These are phyloP conservation scores for Beauveria rudraprayagi DNA, from an alignment of 2,329 filamentous ascomycete genomes.

Conservation along the genomic window DNA sequence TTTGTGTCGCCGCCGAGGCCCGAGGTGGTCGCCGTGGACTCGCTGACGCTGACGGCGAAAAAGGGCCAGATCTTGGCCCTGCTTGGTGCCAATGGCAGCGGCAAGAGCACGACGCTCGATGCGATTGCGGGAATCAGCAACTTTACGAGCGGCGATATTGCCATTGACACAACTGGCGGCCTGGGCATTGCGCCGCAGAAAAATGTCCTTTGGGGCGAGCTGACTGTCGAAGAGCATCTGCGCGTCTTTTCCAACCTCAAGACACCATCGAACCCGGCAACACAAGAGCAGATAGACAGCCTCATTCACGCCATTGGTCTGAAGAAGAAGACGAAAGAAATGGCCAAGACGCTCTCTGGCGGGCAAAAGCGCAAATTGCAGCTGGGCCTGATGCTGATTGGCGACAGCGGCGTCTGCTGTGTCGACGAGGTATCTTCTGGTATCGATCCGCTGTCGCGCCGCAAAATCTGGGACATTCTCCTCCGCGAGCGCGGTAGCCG, in stretches of 20 bases:
- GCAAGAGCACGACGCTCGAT: constrained; percentile 58
- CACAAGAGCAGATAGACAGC: constrained; percentile 31
- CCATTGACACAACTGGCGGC: constrained; percentile 58
- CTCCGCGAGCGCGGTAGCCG: constrained; percentile 57
- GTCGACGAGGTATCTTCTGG: constrained; percentile 70
- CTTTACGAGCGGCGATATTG: constrained; percentile 51
- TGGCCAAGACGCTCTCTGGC: constrained; percentile 59
- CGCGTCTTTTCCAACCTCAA: constrained; percentile 63
- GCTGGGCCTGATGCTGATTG: constrained; percentile 71
- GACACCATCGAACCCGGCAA: constrained; percentile 37
- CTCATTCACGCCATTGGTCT: constrained; percentile 59
- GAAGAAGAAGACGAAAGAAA: constrained; percentile 51
- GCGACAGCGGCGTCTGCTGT: constrained; percentile 63
- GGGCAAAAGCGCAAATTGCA: constrained; percentile 73
- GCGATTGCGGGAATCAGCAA: constrained; percentile 23
- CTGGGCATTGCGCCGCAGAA: constrained; percentile 69
- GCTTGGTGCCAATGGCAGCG: constrained; percentile 57
- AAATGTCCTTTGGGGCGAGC: constrained; percentile 67
- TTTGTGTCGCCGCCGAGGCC: constrained; percentile 43
- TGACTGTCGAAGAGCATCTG: constrained; percentile 66
- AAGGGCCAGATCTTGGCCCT: constrained; percentile 73
- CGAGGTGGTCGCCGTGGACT: constrained; percentile 65
- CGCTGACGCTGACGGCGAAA: constrained; percentile 58
- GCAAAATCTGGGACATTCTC: constrained; percentile 47
- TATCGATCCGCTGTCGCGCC: constrained; percentile 60